Evolutionary conservation across 2,329 filamentous ascomycete genomes (phyloP).

Genomic region (Botrytis paeoniae): DNA sequence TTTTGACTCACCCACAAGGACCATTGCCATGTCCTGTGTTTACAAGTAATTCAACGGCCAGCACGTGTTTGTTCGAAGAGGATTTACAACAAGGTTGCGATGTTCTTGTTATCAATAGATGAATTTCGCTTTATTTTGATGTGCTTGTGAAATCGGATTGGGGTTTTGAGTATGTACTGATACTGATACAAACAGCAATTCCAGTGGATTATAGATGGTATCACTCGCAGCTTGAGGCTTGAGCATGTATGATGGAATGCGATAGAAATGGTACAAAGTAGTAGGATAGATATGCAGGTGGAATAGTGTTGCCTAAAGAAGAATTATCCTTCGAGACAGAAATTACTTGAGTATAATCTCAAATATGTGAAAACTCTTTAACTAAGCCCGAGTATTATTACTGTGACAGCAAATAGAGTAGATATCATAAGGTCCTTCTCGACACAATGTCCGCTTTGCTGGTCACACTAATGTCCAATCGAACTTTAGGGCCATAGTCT

Average conservation of each 20-base stretch:
- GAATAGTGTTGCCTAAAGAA: background rate
- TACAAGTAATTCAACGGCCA: background rate
- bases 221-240: background rate
- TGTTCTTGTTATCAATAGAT: background rate
- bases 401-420: background rate
- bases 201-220: background rate
- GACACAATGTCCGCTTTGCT: background rate
- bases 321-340: background rate
- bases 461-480: background rate
- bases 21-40: background rate
- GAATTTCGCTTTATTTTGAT: background rate
- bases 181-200: background rate
- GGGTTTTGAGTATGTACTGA: background rate
- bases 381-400: background rate
- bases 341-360: background rate
- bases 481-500: background rate
- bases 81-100: background rate
- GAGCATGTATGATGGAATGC: background rate
- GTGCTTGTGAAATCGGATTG: background rate
- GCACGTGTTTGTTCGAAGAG: background rate
- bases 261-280: background rate
- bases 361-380: background rate
- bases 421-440: background rate
- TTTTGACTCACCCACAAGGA: background rate
- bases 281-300: background rate